These are phyloP conservation scores for Penicillium sp. DNA, from an alignment of 2,329 filamentous ascomycete species.

Conservation along the genomic window DNA sequence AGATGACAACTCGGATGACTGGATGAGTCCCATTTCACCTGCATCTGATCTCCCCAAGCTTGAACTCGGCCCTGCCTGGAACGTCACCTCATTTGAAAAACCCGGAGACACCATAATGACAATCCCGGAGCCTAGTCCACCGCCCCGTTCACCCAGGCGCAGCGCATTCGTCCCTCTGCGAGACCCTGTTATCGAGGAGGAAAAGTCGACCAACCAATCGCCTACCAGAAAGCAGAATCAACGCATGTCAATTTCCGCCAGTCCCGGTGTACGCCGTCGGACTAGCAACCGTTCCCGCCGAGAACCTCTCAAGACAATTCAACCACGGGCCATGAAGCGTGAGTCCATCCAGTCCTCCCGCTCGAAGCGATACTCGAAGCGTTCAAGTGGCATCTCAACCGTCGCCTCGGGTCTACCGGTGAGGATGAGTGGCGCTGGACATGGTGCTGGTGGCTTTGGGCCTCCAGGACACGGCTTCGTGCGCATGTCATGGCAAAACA, in stretches of 20 bases:
- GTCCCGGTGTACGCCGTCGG: conserved; percentile 32
- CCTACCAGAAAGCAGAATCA: conserved; percentile 29
- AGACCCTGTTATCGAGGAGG: conserved; percentile 24
- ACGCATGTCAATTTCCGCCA: conserved; percentile 33
- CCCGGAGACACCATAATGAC: conserved; percentile 19
- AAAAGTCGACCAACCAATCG: conserved; percentile 22
- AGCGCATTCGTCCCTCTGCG: conserved; percentile 32
- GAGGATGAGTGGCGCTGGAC: conserved; percentile 45
- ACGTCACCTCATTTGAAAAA: conserved; percentile 30
- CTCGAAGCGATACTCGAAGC: conserved; percentile 40
- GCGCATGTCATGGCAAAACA: conserved; percentile 43
- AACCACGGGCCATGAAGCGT: conserved; percentile 40
- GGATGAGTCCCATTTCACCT: conserved; percentile 26
- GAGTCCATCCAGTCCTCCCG: conserved; percentile 39
- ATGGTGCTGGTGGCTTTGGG: conserved; percentile 45
- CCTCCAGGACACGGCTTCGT: conserved; percentile 38
- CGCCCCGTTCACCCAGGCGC: conserved; percentile 34
- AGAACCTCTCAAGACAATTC: conserved; percentile 40
- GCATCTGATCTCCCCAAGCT: conserved; percentile 37
- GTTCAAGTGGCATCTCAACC: conserved; percentile 42
- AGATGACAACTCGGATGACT: conserved; percentile 26
- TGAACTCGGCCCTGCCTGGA: conserved; percentile 39
- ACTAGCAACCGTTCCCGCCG: conserved; percentile 35
- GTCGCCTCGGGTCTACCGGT: conserved; percentile 41
- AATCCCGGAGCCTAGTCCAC: conserved; percentile 28